Conservation (phyloP, 441 rosid genomes). For the Gossypium armourianum region DNA sequence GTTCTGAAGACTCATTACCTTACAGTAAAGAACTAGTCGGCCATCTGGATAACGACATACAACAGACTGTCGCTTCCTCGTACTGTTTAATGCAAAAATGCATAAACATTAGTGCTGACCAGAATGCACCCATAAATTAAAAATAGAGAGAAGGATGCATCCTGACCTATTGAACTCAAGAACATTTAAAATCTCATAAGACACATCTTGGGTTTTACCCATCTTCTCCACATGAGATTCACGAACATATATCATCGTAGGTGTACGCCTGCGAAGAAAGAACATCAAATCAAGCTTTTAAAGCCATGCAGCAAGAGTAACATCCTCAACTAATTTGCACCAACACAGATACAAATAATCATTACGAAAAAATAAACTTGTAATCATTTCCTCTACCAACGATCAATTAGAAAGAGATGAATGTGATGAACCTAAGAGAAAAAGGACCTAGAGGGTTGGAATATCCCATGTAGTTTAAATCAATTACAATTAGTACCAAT, state of each 20-base stretch:
- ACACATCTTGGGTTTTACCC: slow-evolving; percentile 69
- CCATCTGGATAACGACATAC: slow-evolving; percentile 88
- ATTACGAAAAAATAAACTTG: background rate
- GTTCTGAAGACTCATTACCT: slow-evolving; percentile 42
- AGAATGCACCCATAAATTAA: slow-evolving; percentile 16
- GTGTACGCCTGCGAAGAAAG: slow-evolving; percentile 67
- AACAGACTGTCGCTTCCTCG: slow-evolving; percentile 96
- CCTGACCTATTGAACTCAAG: slow-evolving; percentile 89
- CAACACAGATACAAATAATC: background rate
- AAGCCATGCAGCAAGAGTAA: slow-evolving; percentile 2
- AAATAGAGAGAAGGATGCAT: slow-evolving; percentile 10
- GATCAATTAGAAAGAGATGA: background rate
- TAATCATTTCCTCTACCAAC: background rate
- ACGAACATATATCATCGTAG: slow-evolving; percentile 81
- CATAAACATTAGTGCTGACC: slow-evolving; percentile 20
- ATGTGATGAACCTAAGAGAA: background rate
- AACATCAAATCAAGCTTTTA: background rate
- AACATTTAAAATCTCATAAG: slow-evolving; percentile 91
- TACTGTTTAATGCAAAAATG: slow-evolving; percentile 41
- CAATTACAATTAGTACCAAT: background rate
- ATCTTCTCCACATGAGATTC: slow-evolving; percentile 89
- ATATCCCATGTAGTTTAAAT: background rate
- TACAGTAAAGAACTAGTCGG: slow-evolving; percentile 83
- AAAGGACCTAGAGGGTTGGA: background rate
- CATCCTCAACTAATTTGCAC: background rate